Conservation (phyloP, 768 basidiomycete species). For the Psilocybe cubensis region DNA sequence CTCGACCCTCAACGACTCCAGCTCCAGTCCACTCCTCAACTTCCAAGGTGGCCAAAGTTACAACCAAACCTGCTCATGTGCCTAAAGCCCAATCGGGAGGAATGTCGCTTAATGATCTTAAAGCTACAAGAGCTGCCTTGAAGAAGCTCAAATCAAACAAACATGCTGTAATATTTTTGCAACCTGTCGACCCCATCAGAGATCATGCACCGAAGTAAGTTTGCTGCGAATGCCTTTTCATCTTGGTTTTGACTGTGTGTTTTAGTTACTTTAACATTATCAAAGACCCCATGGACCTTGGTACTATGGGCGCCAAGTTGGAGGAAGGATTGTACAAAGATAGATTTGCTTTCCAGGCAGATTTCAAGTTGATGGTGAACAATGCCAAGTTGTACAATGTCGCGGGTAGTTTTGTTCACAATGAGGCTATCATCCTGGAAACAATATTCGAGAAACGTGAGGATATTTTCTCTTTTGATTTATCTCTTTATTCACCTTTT, state of each 20-base stretch:
- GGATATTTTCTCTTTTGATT: conserved; percentile 29
- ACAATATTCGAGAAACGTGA: conserved; percentile 84
- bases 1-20: conserved; percentile 28
- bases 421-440: conserved; percentile 77
- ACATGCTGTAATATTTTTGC: conserved; percentile 72
- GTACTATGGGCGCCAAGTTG: conserved; percentile 85
- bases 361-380: conserved; percentile 84
- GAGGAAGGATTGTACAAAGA: conserved; percentile 86
- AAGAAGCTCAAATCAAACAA: conserved; percentile 82
- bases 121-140: conserved; percentile 74
- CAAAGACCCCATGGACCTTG: conserved; percentile 93
- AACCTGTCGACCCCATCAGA: conserved; percentile 95
- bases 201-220: conserved; percentile 86
- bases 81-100: conserved; percentile 78
- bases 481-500: neutral
- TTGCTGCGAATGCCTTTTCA: neutral
- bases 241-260: conserved; percentile 14
- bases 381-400: conserved; percentile 91
- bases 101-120: conserved; percentile 76
- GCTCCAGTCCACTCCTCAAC: neutral
- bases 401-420: conserved; percentile 70
- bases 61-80: conserved; percentile 49
- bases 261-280: conserved; percentile 88
- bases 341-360: conserved; percentile 80
- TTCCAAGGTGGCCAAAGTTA: conserved; percentile 10